Evolutionary conservation across 176 grass and related monocot genomes (phyloP).

Genomic region (Triticum urartu): DNA sequence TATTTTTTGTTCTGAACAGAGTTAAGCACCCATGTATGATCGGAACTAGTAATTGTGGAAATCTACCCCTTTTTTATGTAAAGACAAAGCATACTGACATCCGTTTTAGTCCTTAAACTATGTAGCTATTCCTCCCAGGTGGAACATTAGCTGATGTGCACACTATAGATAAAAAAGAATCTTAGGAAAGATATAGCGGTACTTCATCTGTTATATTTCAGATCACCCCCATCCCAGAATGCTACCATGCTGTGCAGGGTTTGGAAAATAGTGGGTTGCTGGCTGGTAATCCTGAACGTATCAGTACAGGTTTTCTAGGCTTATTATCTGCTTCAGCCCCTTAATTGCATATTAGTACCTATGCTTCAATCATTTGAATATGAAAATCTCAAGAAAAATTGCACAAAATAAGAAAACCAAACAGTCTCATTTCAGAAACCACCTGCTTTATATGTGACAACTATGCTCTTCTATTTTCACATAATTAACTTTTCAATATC

Average conservation of each 20-base stretch:
- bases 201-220: constrained; percentile 5
- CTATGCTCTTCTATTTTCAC: background rate
- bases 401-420: background rate
- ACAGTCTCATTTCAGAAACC: background rate
- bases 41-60: background rate
- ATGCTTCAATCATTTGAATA: background rate
- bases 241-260: background rate
- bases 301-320: background rate
- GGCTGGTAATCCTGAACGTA: background rate
- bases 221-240: background rate
- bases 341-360: background rate
- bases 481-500: background rate
- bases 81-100: background rate
- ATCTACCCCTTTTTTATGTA: background rate
- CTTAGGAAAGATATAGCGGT: background rate
- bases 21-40: background rate
- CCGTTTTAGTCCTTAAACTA: background rate
- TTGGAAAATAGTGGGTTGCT: background rate
- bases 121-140: background rate
- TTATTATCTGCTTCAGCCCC: background rate
- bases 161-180: background rate
- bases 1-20: background rate
- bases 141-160: background rate
- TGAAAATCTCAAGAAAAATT: background rate
- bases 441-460: background rate